Conservation (phyloP, 768 basidiomycete species). For the Leccinum longicurvipes region DNA sequence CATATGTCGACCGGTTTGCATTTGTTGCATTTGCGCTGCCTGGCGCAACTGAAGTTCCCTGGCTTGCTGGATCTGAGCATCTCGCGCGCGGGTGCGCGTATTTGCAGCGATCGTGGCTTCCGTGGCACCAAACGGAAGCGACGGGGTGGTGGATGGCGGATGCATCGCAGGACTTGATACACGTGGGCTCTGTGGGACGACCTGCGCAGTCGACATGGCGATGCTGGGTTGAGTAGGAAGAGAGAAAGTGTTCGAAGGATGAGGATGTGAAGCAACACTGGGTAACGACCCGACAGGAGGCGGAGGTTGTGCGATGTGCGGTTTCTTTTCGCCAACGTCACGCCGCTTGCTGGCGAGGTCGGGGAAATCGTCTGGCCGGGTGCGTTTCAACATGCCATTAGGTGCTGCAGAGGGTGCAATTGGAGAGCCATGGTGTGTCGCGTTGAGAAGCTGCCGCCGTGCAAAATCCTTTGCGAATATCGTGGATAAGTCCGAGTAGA, state of each 20-base stretch:
- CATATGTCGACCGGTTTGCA: constrained; percentile 39
- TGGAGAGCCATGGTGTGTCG: constrained; percentile 26
- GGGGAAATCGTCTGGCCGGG: constrained; percentile 50
- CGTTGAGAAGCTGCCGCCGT: constrained; percentile 37
- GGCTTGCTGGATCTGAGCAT: constrained; percentile 36
- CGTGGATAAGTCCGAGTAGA: constrained; percentile 59
- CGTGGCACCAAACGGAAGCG: constrained; percentile 29
- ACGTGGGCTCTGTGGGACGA: constrained; percentile 31
- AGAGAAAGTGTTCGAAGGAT: constrained; percentile 21
- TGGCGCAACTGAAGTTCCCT: constrained; percentile 35
- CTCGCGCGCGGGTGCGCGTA: constrained; percentile 32
- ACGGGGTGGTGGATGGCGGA: constrained; percentile 26
- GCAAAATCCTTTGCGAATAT: constrained; percentile 63
- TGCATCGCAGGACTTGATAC: constrained; percentile 32
- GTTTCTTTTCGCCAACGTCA: constrained; percentile 64
- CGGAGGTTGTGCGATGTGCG: constrained; percentile 40
- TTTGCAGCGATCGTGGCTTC: constrained; percentile 36
- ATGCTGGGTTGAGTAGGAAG: constrained; percentile 18
- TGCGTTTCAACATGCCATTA: constrained; percentile 53
- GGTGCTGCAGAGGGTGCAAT: constrained; percentile 14
- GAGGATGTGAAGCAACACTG: constrained; percentile 13
- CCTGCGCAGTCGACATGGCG: constrained; percentile 11
- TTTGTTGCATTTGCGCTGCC: constrained; percentile 32
- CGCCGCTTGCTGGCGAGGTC: constrained; percentile 59
- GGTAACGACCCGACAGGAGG: constrained; percentile 16